Evolutionary conservation across 371 early-diverging fungal species (phyloP).

Genomic region (Mucor circinelloides): DNA sequence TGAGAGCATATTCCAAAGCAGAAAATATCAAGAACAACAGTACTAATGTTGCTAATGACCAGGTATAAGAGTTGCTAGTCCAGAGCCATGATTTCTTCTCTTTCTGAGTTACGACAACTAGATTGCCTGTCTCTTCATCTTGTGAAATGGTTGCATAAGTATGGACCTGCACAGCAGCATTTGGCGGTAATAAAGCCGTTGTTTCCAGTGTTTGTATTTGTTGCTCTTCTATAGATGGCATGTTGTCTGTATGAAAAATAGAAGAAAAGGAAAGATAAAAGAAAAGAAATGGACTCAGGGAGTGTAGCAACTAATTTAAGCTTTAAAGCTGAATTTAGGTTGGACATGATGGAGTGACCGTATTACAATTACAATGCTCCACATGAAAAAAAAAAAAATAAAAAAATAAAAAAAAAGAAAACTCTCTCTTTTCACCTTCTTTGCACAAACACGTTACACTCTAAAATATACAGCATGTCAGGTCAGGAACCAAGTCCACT

Average conservation of each 20-base stretch:
- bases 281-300: background rate
- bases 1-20: slow-evolving; percentile 33
- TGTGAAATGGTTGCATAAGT: slow-evolving; percentile 4
- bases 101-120: background rate
- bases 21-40: slow-evolving; percentile 35
- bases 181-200: slow-evolving; percentile 5
- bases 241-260: background rate
- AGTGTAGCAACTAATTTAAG: background rate
- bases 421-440: slow-evolving; percentile 5
- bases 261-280: background rate
- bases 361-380: background rate
- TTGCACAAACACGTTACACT: background rate
- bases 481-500: slow-evolving; percentile 21
- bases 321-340: background rate
- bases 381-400: background rate
- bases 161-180: background rate
- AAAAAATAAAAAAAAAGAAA: background rate
- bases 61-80: slow-evolving; percentile 44
- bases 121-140: slow-evolving; percentile 9
- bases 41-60: slow-evolving; percentile 42
- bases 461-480: slow-evolving; percentile 2
- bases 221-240: background rate
- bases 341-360: background rate
- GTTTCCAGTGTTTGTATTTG: background rate
- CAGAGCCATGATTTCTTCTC: slow-evolving; percentile 31